These are phyloP conservation scores for Elsinoe australis DNA, from an alignment of 2,329 filamentous ascomycete species.

Conservation along the genomic window DNA sequence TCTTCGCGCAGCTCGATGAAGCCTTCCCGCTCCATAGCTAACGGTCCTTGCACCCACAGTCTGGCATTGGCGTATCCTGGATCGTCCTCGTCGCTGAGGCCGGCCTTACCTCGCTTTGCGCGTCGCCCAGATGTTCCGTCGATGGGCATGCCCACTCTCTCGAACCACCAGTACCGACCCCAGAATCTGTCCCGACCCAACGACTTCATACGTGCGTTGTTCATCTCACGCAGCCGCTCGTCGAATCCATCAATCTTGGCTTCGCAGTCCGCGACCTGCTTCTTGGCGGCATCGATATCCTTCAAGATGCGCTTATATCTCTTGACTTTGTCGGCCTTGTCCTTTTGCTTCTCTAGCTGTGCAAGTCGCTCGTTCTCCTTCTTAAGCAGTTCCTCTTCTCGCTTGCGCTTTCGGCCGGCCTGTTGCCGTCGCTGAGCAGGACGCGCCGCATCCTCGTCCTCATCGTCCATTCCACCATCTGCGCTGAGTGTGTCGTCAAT, in stretches of 20 bases:
- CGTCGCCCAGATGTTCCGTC: slow-evolving; percentile 60
- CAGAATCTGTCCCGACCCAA: slow-evolving; percentile 94
- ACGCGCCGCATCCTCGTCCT: slow-evolving; percentile 59
- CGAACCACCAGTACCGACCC: slow-evolving; percentile 99
- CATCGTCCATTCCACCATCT: slow-evolving; percentile 48
- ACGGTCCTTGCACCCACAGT: slow-evolving; percentile 92
- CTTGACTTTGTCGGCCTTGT: slow-evolving; percentile 63
- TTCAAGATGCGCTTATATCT: slow-evolving; percentile 81
- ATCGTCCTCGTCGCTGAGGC: slow-evolving; percentile 29
- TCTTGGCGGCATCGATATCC: slow-evolving; percentile 82
- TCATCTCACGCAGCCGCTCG: slow-evolving; percentile 85
- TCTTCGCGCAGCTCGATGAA: slow-evolving; percentile 72
- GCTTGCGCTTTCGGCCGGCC: slow-evolving; percentile 48
- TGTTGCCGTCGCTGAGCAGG: slow-evolving; percentile 47
- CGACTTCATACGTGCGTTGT: slow-evolving; percentile 81
- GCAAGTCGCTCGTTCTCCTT: slow-evolving; percentile 58
- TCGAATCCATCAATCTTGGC: slow-evolving; percentile 78
- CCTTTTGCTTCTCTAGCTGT: slow-evolving; percentile 53
- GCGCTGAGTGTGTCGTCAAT: slow-evolving; percentile 48
- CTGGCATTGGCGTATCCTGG: slow-evolving; percentile 90
- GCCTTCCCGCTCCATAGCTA: slow-evolving; percentile 75
- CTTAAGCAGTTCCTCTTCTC: slow-evolving; percentile 54
- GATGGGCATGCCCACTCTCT: slow-evolving; percentile 96
- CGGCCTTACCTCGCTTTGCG: slow-evolving; percentile 1
- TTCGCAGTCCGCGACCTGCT: slow-evolving; percentile 71